Evolutionary conservation across 305 asterid species (phyloP).

Genomic region (Euphrasia arctica): DNA sequence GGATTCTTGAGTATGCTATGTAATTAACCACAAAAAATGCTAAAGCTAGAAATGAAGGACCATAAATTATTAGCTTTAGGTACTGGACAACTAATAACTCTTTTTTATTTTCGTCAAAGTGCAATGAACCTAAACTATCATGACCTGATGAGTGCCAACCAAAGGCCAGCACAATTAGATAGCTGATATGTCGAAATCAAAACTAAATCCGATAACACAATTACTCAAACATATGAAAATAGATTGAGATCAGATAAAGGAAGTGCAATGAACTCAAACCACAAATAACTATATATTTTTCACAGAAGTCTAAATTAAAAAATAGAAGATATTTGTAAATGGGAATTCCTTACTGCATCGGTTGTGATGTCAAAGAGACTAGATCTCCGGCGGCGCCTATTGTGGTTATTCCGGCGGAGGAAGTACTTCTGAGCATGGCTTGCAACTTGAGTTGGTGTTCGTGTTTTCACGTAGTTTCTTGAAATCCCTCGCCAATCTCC

Average conservation of each 20-base stretch:
- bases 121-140: slow-evolving; percentile 16
- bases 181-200: slow-evolving; percentile 9
- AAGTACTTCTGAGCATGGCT: slow-evolving; percentile 98
- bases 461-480: slow-evolving; percentile 80
- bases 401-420: slow-evolving; percentile 75
- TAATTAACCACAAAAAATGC: neutral
- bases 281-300: neutral
- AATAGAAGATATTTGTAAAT: neutral
- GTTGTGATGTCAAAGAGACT: slow-evolving; percentile 94
- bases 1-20: neutral
- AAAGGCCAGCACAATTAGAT: slow-evolving; percentile 1
- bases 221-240: slow-evolving; percentile 11
- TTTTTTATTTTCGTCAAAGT: slow-evolving; percentile 11
- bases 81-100: slow-evolving; percentile 11
- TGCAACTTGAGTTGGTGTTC: slow-evolving; percentile 97
- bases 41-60: slow-evolving; percentile 3
- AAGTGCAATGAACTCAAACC: neutral
- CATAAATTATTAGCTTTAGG: slow-evolving; percentile 15
- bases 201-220: slow-evolving; percentile 18
- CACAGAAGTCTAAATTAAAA: neutral
- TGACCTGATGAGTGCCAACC: slow-evolving; percentile 13
- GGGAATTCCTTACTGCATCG: slow-evolving; percentile 43
- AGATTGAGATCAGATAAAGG: neutral
- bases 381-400: slow-evolving; percentile 89
- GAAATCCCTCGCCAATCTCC: slow-evolving; percentile 99